Evolutionary conservation across 176 grass and related monocot species (phyloP), one percentile per base, ranked within the genome.

Genomic region (Avena insularis): DNA sequence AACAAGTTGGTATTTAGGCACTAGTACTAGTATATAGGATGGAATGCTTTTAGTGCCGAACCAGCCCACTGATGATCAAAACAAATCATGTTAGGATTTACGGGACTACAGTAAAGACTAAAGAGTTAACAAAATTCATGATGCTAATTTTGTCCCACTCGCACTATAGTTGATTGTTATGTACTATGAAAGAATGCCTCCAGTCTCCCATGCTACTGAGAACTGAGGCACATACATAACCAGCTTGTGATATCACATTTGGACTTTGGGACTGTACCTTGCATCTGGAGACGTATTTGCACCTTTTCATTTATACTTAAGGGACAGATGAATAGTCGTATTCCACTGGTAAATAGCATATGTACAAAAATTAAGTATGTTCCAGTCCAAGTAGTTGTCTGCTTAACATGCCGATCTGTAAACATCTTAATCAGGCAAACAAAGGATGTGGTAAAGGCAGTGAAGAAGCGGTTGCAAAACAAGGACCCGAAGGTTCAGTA

Each of bases 401-500:
- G 12, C 79, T 75, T 72, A 82, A 49, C 38, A 61, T 80, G 23
- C 35, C 54, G 71, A 70, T 25, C 75, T 45, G 31, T 86, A 43
- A 53, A 64, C 9, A 51, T 57, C 16, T 94, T 63, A 85, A 83
- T 89, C 83, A 99, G 97, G 97, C 92, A 96, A 81, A 91, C 90
- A 25, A 99, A 96, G 66, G 92, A 94, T 74, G 92, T 90, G 46
- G 85, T 96, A 65, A 96, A 94, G 89, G 90, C 87, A 71, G 79
- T 94, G 73, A 96, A 92, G 64, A 99, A 99, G 68, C 80, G 94
- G 35, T 83, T 99, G 54, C 92, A 96, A 79, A 83, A 89, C 78
- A 99, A 99, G 79, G 88, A 96, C 46, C 87, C 90, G 10, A 99
- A 96, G 65, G 92, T 93, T 91, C 97, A 99, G 43, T 99, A 94